Conservation (phyloP, 768 basidiomycete species). For the Mycena vulgaris region DNA sequence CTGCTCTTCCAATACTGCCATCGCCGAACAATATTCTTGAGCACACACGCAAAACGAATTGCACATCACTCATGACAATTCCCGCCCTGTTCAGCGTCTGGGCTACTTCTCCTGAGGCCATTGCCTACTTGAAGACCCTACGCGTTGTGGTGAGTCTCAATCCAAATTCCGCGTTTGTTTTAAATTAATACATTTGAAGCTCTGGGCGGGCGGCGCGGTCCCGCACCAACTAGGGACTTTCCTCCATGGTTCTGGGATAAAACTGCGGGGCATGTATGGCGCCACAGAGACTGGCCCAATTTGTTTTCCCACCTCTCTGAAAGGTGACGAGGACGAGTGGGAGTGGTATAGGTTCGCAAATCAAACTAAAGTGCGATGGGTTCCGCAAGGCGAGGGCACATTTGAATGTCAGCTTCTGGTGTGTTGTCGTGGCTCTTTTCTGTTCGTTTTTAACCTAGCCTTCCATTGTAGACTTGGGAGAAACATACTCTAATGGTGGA, state of each 20-base stretch:
- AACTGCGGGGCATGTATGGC: conserved; percentile 51
- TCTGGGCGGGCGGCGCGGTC: conserved; percentile 50
- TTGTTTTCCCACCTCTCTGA: conserved; percentile 30
- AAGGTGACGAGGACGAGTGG: conserved; percentile 44
- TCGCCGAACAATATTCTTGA: conserved; percentile 57
- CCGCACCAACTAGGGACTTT: conserved; percentile 52
- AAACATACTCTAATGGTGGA: conserved; percentile 41
- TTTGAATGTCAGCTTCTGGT: conserved; percentile 58
- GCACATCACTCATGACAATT: conserved; percentile 48
- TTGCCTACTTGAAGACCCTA: conserved; percentile 45
- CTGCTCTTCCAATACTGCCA: conserved; percentile 52
- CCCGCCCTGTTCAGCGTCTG: conserved; percentile 57
- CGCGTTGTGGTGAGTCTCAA: conserved; percentile 41
- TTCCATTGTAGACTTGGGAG: conserved; percentile 16
- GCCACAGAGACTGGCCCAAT: conserved; percentile 52
- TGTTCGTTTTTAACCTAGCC: background rate
- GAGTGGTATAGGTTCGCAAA: conserved; percentile 50
- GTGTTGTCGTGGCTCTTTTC: background rate
- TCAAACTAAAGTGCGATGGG: conserved; percentile 50
- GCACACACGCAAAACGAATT: conserved; percentile 47
- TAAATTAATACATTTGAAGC: background rate
- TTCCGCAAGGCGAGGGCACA: conserved; percentile 52
- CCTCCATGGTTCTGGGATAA: conserved; percentile 50
- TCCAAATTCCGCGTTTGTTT: background rate
- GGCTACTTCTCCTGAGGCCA: conserved; percentile 45